phyloP scores from a whole-genome alignment of 495 filamentous ascomycete genomes.

The Penicillium atrosanguineum region DNA sequence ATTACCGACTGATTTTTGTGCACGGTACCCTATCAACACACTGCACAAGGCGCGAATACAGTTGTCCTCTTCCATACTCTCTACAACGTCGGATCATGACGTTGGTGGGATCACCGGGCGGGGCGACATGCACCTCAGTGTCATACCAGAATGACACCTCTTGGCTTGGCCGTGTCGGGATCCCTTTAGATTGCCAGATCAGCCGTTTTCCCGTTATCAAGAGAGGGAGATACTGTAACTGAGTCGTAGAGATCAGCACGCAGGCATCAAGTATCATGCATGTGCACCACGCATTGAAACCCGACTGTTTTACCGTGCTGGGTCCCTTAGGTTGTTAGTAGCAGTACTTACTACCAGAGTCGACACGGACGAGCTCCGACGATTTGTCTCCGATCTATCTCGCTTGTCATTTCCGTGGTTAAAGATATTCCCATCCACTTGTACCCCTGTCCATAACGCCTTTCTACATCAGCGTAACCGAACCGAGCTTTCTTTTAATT shows the following conservation, averaged over 20 bases:
- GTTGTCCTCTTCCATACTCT: neutral
- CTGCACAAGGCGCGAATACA: neutral
- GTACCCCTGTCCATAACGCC: neutral
- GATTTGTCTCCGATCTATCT: neutral
- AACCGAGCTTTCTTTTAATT: neutral
- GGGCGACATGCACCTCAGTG: neutral
- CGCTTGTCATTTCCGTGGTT: neutral
- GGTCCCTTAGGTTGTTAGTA: too few species aligned
- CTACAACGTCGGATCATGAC: neutral
- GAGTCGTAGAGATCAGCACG: neutral
- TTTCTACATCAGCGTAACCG: neutral
- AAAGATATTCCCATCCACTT: neutral
- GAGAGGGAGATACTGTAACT: neutral
- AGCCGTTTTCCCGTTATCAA: neutral
- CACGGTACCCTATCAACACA: neutral
- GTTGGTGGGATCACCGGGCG: neutral
- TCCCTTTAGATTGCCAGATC: neutral
- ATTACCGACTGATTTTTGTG: too few species aligned
- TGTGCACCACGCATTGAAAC: neutral
- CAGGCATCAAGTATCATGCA: neutral
- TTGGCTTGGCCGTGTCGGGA: neutral
- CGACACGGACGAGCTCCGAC: neutral
- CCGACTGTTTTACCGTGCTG: neutral
- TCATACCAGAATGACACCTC: neutral
- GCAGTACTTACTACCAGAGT: neutral